phyloP scores from a whole-genome alignment of 306 rosid genomes.

The Biancaea sappan region DNA sequence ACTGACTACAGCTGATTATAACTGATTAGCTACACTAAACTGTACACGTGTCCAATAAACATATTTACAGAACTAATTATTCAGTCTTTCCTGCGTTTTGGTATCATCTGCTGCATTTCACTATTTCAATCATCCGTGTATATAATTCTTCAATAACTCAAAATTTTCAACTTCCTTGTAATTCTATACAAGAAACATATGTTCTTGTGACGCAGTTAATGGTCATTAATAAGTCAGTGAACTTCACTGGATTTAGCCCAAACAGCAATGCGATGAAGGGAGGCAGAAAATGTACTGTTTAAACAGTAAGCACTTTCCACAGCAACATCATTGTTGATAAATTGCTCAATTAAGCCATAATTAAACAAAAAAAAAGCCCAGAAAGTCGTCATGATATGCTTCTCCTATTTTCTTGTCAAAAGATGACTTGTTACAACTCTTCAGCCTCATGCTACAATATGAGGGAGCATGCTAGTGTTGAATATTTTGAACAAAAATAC shows the following conservation, averaged over 20 bases:
- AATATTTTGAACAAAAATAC: neutral
- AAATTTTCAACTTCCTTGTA: too few species aligned
- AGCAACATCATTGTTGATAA: neutral
- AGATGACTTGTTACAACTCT: neutral
- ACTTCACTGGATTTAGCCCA: neutral
- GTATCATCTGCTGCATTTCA: too few species aligned
- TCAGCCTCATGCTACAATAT: neutral
- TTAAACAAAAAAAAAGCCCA: neutral
- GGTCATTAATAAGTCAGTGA: neutral
- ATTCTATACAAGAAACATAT: neutral
- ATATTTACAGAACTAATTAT: too few species aligned
- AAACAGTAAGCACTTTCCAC: neutral
- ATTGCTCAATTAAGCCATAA: neutral
- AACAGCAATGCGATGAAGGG: too few species aligned
- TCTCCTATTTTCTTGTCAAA: neutral
- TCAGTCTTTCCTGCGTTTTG: too few species aligned
- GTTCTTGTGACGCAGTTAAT: neutral
- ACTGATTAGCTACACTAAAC: too few species aligned
- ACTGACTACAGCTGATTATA: too few species aligned
- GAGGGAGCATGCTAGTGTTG: neutral
- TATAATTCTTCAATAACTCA: too few species aligned
- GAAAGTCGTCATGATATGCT: neutral
- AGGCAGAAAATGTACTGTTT: neutral
- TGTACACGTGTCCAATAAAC: too few species aligned
- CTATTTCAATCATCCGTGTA: too few species aligned